Evolutionary conservation across 768 basidiomycete genomes (phyloP).

Genomic region (Daedalea quercina): DNA sequence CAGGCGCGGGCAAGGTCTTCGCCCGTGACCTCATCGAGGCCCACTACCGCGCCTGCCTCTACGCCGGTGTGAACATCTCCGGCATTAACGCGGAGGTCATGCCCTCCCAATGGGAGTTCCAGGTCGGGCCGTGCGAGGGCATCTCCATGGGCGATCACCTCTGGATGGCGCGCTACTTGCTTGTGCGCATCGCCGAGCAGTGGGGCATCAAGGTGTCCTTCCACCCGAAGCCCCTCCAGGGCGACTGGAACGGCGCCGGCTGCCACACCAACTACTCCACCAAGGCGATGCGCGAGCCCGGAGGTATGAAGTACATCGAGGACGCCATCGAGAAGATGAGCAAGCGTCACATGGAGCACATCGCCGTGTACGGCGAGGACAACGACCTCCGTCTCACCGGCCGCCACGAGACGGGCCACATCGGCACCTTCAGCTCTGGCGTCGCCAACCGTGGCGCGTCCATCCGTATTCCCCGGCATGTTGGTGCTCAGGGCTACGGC

Average conservation of each 20-base stretch:
- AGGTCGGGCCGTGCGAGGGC: conserved; percentile 96
- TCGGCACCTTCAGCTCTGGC: conserved; percentile 85
- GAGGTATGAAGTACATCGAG: conserved; percentile 90
- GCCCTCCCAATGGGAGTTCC: conserved; percentile 99
- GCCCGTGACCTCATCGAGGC: conserved; percentile 98
- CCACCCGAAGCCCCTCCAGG: conserved; percentile 96
- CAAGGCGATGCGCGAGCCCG: conserved; percentile 86
- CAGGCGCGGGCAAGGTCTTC: conserved; percentile 95
- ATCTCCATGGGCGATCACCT: conserved; percentile 99
- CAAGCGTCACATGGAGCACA: conserved; percentile 90
- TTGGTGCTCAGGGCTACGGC: conserved; percentile 87
- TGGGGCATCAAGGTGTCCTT: conserved; percentile 97
- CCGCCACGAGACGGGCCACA: conserved; percentile 96
- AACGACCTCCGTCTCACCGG: conserved; percentile 96
- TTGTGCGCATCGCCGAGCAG: conserved; percentile 94
- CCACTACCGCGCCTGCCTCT: conserved; percentile 95
- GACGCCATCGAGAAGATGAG: conserved; percentile 90
- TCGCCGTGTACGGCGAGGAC: conserved; percentile 96
- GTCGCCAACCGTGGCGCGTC: conserved; percentile 98
- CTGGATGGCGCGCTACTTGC: conserved; percentile 97
- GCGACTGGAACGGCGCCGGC: conserved; percentile 99
- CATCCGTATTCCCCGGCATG: conserved; percentile 92
- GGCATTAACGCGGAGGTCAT: conserved; percentile 99
- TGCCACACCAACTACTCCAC: conserved; percentile 99
- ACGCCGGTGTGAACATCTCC: conserved; percentile 93